phyloP scores from a whole-genome alignment of 2,329 filamentous ascomycete species.

The Aureobasidium sp. region DNA sequence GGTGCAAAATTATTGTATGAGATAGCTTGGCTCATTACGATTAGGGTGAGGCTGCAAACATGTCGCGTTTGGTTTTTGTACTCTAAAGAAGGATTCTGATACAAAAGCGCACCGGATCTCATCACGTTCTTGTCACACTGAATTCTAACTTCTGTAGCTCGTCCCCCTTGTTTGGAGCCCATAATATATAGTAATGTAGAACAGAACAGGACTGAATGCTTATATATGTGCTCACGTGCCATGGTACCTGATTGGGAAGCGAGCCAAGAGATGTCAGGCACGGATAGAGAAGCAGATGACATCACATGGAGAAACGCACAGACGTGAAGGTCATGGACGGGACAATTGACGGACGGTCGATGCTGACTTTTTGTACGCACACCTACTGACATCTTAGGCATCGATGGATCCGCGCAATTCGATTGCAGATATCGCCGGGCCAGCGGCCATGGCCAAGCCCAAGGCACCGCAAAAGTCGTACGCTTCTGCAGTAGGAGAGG shows the following conservation, averaged over 20 bases:
- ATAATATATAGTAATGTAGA: too few relatives aligned
- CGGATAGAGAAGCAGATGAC: neutral
- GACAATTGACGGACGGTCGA: neutral
- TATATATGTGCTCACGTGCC: neutral
- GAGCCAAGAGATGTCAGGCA: neutral
- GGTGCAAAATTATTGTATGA: too few relatives aligned
- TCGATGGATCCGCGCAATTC: slow-evolving; percentile 7
- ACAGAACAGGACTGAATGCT: too few relatives aligned
- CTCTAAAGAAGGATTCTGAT: too few relatives aligned
- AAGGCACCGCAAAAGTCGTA: neutral
- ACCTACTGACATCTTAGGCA: neutral
- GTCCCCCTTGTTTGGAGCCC: too few relatives aligned
- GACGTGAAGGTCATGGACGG: neutral
- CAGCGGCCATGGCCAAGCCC: slow-evolving; percentile 6
- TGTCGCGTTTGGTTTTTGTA: too few relatives aligned
- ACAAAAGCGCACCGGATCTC: too few relatives aligned
- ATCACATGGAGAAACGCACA: neutral
- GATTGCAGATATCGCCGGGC: slow-evolving; percentile 1
- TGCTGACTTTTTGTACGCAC: neutral
- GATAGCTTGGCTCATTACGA: too few relatives aligned
- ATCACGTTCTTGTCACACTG: too few relatives aligned
- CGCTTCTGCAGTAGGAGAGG: neutral
- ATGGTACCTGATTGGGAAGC: neutral
- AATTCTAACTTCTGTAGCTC: too few relatives aligned
- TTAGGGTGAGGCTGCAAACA: too few relatives aligned